Evolutionary conservation across 208 protist genomes (phyloP).

Genomic region (Blastocrithidia nonstop): DNA sequence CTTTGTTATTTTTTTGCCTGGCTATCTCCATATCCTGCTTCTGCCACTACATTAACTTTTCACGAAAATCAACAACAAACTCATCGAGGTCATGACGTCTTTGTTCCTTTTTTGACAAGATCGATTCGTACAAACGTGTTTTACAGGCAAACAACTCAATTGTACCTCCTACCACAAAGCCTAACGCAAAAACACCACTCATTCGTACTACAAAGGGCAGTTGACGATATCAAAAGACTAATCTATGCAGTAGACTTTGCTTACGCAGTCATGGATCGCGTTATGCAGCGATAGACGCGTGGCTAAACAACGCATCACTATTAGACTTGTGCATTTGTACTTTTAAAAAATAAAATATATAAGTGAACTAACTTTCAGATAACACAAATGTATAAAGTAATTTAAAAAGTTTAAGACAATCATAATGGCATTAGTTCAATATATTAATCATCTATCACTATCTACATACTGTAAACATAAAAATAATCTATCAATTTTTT

Average conservation of each 20-base stretch:
- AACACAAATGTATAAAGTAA: background rate
- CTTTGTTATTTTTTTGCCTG: background rate
- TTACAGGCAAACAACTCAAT: constrained; percentile 71
- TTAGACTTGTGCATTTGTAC: background rate
- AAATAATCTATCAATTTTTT: too few species aligned
- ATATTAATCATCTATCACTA: too few species aligned
- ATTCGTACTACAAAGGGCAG: constrained; percentile 41
- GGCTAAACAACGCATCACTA: background rate
- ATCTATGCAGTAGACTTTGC: constrained; percentile 18
- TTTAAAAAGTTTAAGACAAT: too few species aligned
- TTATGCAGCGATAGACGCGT: too few species aligned
- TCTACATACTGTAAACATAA: too few species aligned
- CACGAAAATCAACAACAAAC: constrained; percentile 59
- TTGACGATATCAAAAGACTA: constrained; percentile 30
- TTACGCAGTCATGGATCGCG: constrained; percentile 42
- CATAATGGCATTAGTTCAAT: too few species aligned
- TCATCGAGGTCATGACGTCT: constrained; percentile 68
- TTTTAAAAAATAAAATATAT: background rate
- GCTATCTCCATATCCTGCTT: constrained; percentile 31
- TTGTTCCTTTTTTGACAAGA: constrained; percentile 66
- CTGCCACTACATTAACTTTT: constrained; percentile 61
- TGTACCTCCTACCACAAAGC: constrained; percentile 34
- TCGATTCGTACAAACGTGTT: constrained; percentile 62
- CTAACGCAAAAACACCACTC: constrained; percentile 30
- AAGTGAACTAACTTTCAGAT: background rate